Evolutionary conservation across 2,329 filamentous ascomycete genomes (phyloP), one percentile per base, ranked within the genome.

Genomic region (Emergomyces orientalis): DNA sequence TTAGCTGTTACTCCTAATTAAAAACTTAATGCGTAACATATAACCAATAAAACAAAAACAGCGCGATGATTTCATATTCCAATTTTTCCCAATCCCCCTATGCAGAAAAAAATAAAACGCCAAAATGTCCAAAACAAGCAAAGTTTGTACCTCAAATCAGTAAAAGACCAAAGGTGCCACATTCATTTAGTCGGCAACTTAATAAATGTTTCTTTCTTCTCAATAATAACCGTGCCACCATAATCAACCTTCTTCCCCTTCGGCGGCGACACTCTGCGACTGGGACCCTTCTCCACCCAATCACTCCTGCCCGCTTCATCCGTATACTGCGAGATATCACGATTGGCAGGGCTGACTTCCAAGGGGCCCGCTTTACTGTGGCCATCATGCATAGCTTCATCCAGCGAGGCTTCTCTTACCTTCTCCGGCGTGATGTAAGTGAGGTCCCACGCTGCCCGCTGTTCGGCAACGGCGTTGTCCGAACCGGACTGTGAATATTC

Each of bases 401-500:
- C 62, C 55, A 69, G 69, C 0, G 73, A 70, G 4, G 70, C 71
- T 22, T 69, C 64, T 11, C 73, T 64, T 45, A 85, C 83, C 27
- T 75, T 70, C 71, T 91, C 86, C 0, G 90, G 90, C 25, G 80
- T 77, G 32, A 88, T 92, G 72, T 84, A 84, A 62, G 80, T 75
- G 0, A 86, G 84, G 71, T 90, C 82, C 74, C 89, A 95, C 0
- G 91, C 87, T 0, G 86, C 82, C 51, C 86, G 80, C 63, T 82
- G 78, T 37, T 81, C 77, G 0, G 82, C 80, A 0, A 86, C 81
- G 14, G 83, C 80, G 55, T 86, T 78, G 67, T 86, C 89, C 0
- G 84, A 84, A 3, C 85, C 88, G 59, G 84, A 86, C 71, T 87
- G 85, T 63, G 84, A 84, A 75, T 87, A 84, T 72, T 95, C 89